Evolutionary conservation across 495 filamentous ascomycete species (phyloP).

Genomic region (Bryoglossum gracile): DNA sequence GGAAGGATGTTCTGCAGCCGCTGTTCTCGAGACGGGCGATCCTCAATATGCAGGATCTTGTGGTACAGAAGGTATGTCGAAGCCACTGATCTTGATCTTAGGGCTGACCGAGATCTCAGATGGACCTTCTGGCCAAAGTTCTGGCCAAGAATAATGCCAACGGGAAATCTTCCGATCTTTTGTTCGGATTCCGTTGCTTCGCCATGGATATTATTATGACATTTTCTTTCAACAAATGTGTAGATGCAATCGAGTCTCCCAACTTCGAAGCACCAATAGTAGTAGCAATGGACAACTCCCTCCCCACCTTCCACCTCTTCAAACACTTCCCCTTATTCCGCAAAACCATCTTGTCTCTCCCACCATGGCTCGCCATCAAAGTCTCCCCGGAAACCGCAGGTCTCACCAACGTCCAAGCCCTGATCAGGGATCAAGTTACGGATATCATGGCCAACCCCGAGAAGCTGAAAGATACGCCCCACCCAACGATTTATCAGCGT

Average conservation of each 20-base stretch:
- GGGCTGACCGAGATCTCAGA: slow-evolving; percentile 2
- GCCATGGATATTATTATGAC: slow-evolving; percentile 34
- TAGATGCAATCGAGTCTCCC: slow-evolving; percentile 28
- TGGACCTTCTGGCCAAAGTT: slow-evolving; percentile 24
- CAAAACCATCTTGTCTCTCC: slow-evolving; percentile 26
- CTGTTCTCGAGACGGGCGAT: slow-evolving; percentile 33
- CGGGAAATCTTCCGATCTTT: slow-evolving; percentile 23
- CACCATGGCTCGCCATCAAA: slow-evolving; percentile 16
- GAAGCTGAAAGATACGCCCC: slow-evolving; percentile 23
- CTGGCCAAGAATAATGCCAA: slow-evolving; percentile 14
- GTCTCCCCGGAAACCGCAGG: slow-evolving; percentile 21
- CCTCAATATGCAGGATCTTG: slow-evolving; percentile 27
- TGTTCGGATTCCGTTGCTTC: slow-evolving; percentile 31
- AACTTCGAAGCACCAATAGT: slow-evolving; percentile 23
- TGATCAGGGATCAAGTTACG: slow-evolving; percentile 14
- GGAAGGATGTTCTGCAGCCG: slow-evolving; percentile 31
- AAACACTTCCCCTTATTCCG: slow-evolving; percentile 30
- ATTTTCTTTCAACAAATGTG: slow-evolving; percentile 30
- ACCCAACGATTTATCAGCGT: slow-evolving; percentile 34
- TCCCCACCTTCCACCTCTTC: slow-evolving; percentile 29
- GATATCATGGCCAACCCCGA: slow-evolving; percentile 9
- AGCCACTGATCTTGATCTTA: background rate
- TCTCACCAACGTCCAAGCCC: slow-evolving; percentile 5
- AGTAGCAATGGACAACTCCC: slow-evolving; percentile 8
- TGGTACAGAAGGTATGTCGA: slow-evolving; percentile 29